These are phyloP conservation scores for Krasilnikovozyma curviuscula DNA, from an alignment of 768 basidiomycete species.

Conservation along the genomic window DNA sequence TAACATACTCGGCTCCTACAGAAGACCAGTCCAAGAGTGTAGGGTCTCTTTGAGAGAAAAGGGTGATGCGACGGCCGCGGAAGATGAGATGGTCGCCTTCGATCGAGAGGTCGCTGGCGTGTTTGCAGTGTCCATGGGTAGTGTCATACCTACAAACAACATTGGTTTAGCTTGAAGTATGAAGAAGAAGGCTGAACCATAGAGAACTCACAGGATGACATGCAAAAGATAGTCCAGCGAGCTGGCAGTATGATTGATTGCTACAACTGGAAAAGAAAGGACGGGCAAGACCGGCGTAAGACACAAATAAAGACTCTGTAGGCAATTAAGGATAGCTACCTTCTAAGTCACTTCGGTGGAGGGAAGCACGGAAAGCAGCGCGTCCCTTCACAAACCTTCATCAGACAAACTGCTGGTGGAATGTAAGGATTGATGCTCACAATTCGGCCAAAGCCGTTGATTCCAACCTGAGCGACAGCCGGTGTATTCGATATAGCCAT, in stretches of 20 bases:
- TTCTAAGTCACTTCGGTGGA: conserved; percentile 11
- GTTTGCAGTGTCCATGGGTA: conserved; percentile 22
- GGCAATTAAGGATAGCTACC: not conserved
- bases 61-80: conserved; percentile 18
- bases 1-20: conserved; percentile 23
- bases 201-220: no score
- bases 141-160: conserved; percentile 26
- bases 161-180: no score
- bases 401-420: no score
- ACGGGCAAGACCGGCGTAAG: not conserved
- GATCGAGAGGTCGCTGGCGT: conserved; percentile 17
- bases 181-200: no score
- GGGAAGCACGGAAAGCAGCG: conserved; percentile 13
- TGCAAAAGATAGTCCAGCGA: conserved; percentile 23
- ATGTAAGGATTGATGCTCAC: not conserved
- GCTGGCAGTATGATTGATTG: conserved; percentile 28
- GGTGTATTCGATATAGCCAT: no score
- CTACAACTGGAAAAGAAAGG: conserved; percentile 18
- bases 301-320: not conserved
- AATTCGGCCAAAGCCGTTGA: conserved; percentile 27
- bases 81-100: conserved; percentile 13
- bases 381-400: conserved; percentile 13
- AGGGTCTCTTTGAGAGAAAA: conserved; percentile 23
- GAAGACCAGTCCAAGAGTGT: conserved; percentile 21
- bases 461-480: conserved; percentile 13